Evolutionary conservation across 805 yeast species (phyloP), one percentile per base, ranked within the genome.

Genomic region (Yamadazyma tumulicola): DNA sequence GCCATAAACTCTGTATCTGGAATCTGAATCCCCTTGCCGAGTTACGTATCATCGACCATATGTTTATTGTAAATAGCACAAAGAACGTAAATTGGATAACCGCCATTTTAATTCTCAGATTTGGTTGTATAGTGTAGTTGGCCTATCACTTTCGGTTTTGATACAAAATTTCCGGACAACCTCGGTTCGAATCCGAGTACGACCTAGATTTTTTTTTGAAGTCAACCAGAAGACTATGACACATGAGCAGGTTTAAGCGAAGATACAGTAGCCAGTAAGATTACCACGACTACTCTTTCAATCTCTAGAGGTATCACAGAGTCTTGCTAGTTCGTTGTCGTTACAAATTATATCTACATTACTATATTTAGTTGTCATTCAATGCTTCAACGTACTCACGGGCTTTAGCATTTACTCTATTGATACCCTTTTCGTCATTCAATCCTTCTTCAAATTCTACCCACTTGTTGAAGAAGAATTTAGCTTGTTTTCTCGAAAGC

Each of bases 381-480:
- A 38, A 35, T 14, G 30, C 7, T 45, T 68, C 63, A 29, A 79
- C 89, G 50, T 72, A 88, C 51, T 86, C 93, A 26, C 79, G 77
- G 20, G 97, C 97, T 64, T 83, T 84, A 13, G 95, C 86, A 69
- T 87, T 89, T 35, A 89, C 96, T 43, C 85, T 80, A 43, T 85
- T 93, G 37, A 77, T 75, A 32, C 81, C 75, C 61, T 79, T 82
- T 31, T 69, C 74, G 54, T 85, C 91, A 10, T 74, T 78, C 35
- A 67, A 55, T 43, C 72, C 74, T 51, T 83, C 88, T 62, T 88
- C 97, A 50, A 67, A 85, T 8, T 74, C 65, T 41, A 88, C 75
- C 97, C 97, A 89, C 57, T 91, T 91, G 49, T 81, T 85, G 67
- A 88, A 89, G 74, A 91, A 86, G 67, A 85, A 87, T 62, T 86